Evolutionary conservation across 1,284 basidiomycete species (phyloP), one percentile per base, ranked within the genome.

Genomic region (Leccinum colubrinum): DNA sequence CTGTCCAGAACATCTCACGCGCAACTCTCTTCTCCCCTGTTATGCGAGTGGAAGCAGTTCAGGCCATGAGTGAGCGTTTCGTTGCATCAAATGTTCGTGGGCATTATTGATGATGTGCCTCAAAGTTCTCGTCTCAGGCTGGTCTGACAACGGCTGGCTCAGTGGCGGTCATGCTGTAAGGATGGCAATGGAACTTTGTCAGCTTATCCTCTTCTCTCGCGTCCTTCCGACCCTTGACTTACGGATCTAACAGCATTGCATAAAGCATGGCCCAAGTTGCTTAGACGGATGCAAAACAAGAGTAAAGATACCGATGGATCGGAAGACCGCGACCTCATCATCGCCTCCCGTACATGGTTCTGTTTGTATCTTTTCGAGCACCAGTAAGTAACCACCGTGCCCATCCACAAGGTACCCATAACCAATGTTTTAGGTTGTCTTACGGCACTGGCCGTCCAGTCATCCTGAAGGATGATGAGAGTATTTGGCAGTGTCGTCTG

Each of bases 391-490:
- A 22, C 30, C 25, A 20, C 33, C 57, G 52, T n/a, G 50, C 33
- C 27, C 56, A 11, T 66, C 35, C 9, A 15, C 17, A 12, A n/a
- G 50, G 33, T 59, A 9, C 8, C 33, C 12, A 58, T 43, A 20
- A 62, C 17, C 27, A 15, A 55, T 17, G 9, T 37, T 58, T 55
- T 60, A 93, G 91, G 70, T 85, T 97, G 77, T 95, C 94, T 1
- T 97, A 96, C 68, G 95, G 95, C 4, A 95, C 92, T 33, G 95
- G 95, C 6, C 87, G 95, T 25, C 94, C 94, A 1, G 93, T 94
- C 1, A 94, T 97, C 62, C 80, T 97, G 48, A 91, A 93, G 70
- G 93, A 97, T 66, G 94, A 97, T 68, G 94, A 96, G 70, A 90
- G 92, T 57, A 94, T 97, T 62, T 84, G 83, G 69, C 86, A 93